Evolutionary conservation across 441 rosid genomes (phyloP).

Genomic region (Euphorbia schlechtendalii): DNA sequence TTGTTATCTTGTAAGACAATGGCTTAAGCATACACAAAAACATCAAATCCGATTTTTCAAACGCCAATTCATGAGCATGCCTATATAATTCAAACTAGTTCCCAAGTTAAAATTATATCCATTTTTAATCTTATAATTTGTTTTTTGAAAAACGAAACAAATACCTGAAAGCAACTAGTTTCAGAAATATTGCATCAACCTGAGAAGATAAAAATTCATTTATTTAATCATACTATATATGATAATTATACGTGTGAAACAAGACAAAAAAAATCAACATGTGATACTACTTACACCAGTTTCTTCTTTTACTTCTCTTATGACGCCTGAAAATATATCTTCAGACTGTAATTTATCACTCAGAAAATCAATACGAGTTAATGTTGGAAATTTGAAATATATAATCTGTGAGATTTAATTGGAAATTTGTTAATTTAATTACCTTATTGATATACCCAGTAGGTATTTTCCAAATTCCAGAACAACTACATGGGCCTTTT

Average conservation of each 20-base stretch:
- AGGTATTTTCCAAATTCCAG: constrained; percentile 45
- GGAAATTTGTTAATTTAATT: too few species aligned
- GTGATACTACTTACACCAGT: constrained; percentile 30
- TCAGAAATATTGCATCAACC: constrained; percentile 32
- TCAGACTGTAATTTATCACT: constrained; percentile 25
- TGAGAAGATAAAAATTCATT: background rate
- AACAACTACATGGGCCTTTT: constrained; percentile 33
- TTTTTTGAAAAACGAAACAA: background rate
- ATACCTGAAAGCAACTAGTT: constrained; percentile 42
- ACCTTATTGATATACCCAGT: constrained; percentile 45
- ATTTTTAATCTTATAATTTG: background rate
- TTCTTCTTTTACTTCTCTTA: constrained; percentile 53
- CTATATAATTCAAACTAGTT: constrained; percentile 12
- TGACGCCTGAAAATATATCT: constrained; percentile 38
- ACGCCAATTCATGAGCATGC: constrained; percentile 37
- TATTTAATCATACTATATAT: too few species aligned
- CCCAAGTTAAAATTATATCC: background rate
- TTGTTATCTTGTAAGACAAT: constrained; percentile 26
- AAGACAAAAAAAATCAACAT: background rate
- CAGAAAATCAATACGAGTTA: background rate
- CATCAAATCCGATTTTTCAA: constrained; percentile 40
- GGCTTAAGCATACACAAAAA: constrained; percentile 40
- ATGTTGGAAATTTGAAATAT: background rate
- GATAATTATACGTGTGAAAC: too few species aligned
- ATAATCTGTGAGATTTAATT: too few species aligned